These are phyloP conservation scores for Nakazawaea siamensis DNA, from an alignment of 805 yeast genomes.

Conservation along the genomic window DNA sequence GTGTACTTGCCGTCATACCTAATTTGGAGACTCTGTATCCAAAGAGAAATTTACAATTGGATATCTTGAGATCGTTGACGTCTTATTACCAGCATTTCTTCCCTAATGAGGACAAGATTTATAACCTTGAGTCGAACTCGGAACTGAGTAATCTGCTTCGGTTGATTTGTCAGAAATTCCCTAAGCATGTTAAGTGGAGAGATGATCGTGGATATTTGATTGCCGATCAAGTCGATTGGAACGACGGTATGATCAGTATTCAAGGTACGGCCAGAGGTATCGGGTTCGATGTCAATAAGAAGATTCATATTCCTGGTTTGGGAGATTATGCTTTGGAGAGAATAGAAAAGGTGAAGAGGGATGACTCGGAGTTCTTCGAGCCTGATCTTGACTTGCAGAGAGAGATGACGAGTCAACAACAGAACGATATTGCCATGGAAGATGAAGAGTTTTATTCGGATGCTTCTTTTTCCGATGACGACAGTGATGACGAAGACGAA, in stretches of 20 bases:
- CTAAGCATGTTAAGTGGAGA: slow-evolving; percentile 84
- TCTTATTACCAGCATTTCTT: slow-evolving; percentile 69
- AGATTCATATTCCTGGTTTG: slow-evolving; percentile 79
- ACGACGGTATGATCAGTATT: slow-evolving; percentile 39
- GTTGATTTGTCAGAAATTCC: slow-evolving; percentile 75
- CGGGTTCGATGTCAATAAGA: slow-evolving; percentile 70
- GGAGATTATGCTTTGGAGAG: slow-evolving; percentile 80
- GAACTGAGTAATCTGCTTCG: slow-evolving; percentile 74
- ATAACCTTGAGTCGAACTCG: slow-evolving; percentile 53
- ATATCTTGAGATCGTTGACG: slow-evolving; percentile 53
- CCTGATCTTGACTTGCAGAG: slow-evolving; percentile 40
- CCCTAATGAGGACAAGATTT: slow-evolving; percentile 74
- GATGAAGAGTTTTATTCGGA: too few species aligned
- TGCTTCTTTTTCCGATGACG: too few species aligned
- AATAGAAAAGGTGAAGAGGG: slow-evolving; percentile 41
- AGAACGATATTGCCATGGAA: slow-evolving; percentile 40
- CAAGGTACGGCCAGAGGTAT: slow-evolving; percentile 84
- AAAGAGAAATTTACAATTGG: slow-evolving; percentile 69
- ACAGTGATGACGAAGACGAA: slow-evolving; percentile 21
- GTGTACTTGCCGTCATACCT: slow-evolving; percentile 71
- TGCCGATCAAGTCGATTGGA: slow-evolving; percentile 53
- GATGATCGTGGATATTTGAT: slow-evolving; percentile 85
- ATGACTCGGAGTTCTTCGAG: slow-evolving; percentile 17
- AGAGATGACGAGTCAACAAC: slow-evolving; percentile 50
- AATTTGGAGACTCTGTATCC: slow-evolving; percentile 61